phyloP scores from a whole-genome alignment of 2,329 filamentous ascomycete genomes.

The Monosporascus ibericus region DNA sequence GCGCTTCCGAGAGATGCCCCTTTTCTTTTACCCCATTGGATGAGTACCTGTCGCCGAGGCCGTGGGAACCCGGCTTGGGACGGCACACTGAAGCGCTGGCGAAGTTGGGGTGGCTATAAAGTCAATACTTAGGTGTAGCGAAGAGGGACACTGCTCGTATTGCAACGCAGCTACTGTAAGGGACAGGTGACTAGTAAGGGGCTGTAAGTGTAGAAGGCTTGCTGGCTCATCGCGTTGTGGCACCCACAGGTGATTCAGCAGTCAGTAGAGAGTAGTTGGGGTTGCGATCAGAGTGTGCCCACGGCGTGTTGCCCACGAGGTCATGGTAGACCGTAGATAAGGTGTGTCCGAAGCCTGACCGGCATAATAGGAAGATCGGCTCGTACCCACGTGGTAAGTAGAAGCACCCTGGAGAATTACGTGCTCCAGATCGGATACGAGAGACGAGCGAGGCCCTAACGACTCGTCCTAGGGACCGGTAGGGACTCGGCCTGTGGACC shows the following conservation, averaged over 20 bases:
- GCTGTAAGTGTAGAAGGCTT: background rate
- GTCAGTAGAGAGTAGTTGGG: background rate
- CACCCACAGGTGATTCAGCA: background rate
- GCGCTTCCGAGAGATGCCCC: background rate
- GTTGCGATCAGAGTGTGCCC: background rate
- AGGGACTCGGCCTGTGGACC: too few species aligned
- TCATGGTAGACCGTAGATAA: background rate
- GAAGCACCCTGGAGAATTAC: too few species aligned
- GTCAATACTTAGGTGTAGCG: too few species aligned
- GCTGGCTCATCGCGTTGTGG: background rate
- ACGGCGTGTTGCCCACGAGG: background rate
- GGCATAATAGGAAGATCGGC: too few species aligned
- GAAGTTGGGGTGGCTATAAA: background rate
- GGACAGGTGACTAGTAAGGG: too few species aligned
- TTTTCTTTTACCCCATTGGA: background rate
- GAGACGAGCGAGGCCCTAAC: too few species aligned
- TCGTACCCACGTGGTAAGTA: too few species aligned
- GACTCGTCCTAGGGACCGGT: too few species aligned
- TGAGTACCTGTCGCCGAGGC: background rate
- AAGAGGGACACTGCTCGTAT: too few species aligned
- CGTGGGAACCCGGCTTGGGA: background rate
- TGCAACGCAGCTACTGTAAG: too few species aligned
- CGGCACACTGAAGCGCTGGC: background rate
- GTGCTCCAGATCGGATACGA: too few species aligned
- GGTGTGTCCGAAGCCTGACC: too few species aligned